Percentiles rank a stretch among this genome's conserved stretches.
Evolutionary conservation across 176 grass and related monocot genomes (phyloP).

Genomic region (Lolium rigidum): DNA sequence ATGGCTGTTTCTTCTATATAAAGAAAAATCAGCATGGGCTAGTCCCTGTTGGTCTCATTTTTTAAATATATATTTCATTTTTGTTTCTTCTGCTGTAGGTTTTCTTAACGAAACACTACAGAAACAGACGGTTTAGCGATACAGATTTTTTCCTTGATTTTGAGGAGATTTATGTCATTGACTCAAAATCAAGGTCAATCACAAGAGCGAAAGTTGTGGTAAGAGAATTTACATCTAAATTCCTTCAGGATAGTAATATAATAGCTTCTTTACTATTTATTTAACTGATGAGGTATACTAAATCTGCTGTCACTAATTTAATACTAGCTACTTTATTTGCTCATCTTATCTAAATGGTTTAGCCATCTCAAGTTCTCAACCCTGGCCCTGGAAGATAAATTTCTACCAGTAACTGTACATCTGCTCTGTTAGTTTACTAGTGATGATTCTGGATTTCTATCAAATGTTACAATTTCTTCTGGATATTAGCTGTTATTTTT

Average conservation of each 20-base stretch:
- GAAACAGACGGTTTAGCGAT: constrained; percentile 75
- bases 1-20: background rate
- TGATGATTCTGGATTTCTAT: background rate
- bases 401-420: background rate
- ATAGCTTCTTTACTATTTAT: background rate
- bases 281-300: background rate
- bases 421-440: background rate
- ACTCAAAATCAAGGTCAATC: constrained; percentile 89
- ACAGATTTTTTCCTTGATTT: constrained; percentile 92
- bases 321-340: background rate
- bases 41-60: too few relatives aligned
- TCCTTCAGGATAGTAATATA: background rate
- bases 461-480: background rate
- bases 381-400: background rate
- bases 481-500: constrained; percentile 16
- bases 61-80: background rate
- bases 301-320: background rate
- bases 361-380: background rate
- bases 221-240: constrained; percentile 35
- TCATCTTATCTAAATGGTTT: constrained; percentile 3
- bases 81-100: constrained; percentile 57
- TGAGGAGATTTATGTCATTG: constrained; percentile 98
- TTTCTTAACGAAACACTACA: constrained; percentile 95
- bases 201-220: constrained; percentile 91
- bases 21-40: too few relatives aligned